phyloP scores from a whole-genome alignment of 169 alveolate genomes.

The Nephromyces sp. region DNA sequence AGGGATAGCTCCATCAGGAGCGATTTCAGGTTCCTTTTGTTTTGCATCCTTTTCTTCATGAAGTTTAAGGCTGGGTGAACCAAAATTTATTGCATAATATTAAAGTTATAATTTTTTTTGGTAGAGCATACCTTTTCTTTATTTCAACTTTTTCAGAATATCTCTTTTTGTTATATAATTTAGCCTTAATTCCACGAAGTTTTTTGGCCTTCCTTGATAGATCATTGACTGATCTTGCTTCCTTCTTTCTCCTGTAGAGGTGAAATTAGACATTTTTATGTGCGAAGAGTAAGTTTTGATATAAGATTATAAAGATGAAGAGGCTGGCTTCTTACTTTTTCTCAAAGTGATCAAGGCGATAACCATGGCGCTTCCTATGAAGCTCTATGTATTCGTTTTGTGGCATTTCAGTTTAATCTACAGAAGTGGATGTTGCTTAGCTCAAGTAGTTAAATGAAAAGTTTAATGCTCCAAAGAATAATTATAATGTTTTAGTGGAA shows the following conservation, averaged over 20 bases:
- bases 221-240: conserved; percentile 85
- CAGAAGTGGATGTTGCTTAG: too few relatives aligned
- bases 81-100: background rate
- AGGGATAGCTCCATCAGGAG: conserved; percentile 96
- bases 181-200: conserved; percentile 92
- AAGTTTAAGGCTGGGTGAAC: conserved; percentile 44
- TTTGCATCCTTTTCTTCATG: conserved; percentile 87
- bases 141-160: conserved; percentile 95
- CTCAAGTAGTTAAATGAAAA: too few relatives aligned
- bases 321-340: conserved; percentile 39
- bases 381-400: conserved; percentile 93
- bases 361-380: conserved; percentile 89
- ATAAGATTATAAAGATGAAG: background rate
- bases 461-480: too few relatives aligned
- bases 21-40: conserved; percentile 56
- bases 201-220: conserved; percentile 83
- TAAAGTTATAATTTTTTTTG: background rate
- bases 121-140: conserved; percentile 62
- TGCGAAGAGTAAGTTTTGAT: background rate
- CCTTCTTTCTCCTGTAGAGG: conserved; percentile 73
- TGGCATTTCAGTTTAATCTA: conserved; percentile 84
- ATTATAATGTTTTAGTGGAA: too few relatives aligned
- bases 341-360: conserved; percentile 85
- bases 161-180: conserved; percentile 86
- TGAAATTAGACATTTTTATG: background rate